These are phyloP conservation scores for Proliferodiscus dingleyae DNA, from an alignment of 2,329 filamentous ascomycete species.

Conservation along the genomic window DNA sequence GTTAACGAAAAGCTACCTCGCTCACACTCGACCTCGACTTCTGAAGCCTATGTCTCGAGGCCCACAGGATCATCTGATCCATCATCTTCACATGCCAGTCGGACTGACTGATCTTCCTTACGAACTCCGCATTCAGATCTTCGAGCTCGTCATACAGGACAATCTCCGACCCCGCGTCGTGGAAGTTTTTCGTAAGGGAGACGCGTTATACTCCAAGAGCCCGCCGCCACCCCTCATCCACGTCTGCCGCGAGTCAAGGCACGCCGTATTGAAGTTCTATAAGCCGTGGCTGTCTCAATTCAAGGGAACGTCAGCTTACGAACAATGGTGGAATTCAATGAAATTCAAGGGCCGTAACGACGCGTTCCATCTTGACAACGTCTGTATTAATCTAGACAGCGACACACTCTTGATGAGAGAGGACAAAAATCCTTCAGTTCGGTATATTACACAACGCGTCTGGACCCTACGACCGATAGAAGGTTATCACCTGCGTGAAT, in stretches of 20 bases:
- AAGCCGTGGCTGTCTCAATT: slow-evolving; percentile 16
- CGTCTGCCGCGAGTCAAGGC: slow-evolving; percentile 13
- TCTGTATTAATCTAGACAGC: slow-evolving; percentile 8
- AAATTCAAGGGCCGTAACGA: not conserved
- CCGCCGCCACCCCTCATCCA: slow-evolving; percentile 14
- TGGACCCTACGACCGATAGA: slow-evolving; percentile 1
- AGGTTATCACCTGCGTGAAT: not conserved
- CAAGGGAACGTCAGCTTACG: slow-evolving; percentile 1
- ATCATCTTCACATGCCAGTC: not conserved
- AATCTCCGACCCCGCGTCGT: slow-evolving; percentile 7
- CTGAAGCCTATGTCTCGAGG: too few species aligned
- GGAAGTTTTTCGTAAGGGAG: slow-evolving; percentile 8
- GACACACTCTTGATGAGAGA: slow-evolving; percentile 5
- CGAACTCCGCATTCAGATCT: slow-evolving; percentile 18
- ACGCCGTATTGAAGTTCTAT: slow-evolving; percentile 10
- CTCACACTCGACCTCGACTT: too few species aligned
- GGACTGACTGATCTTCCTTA: slow-evolving; percentile 13
- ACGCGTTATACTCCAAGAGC: slow-evolving; percentile 10
- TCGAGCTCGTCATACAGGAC: slow-evolving; percentile 5
- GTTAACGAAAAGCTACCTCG: too few species aligned
- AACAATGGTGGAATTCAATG: not conserved
- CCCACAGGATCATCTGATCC: not conserved
- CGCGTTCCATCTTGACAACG: slow-evolving; percentile 5
- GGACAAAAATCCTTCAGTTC: not conserved
- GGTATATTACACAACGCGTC: too few species aligned